Evolutionary conservation across 495 filamentous ascomycete genomes (phyloP), one percentile per base, ranked within the genome.

Genomic region (Staphylotrichum longicolle): DNA sequence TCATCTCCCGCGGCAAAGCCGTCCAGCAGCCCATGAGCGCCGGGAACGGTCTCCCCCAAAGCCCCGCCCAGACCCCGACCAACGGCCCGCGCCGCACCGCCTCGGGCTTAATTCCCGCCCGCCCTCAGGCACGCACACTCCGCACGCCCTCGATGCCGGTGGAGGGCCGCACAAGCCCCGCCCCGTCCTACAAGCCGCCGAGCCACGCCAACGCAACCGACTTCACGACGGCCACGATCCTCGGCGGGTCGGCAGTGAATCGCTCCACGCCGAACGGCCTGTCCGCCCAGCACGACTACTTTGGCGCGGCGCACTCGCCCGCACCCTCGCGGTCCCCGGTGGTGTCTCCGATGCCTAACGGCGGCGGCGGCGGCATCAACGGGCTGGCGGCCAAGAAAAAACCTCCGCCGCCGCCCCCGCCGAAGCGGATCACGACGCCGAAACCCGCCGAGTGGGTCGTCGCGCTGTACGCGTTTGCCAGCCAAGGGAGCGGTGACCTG

Each of bases 391-490:
- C 59, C 12, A 75, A 74, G 56, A 80, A 77, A 63, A 80, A 78
- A 65, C 69, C 80, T 3, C 90, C 88, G 2, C 90, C 89, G 0
- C 90, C 91, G 7, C 89, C 89, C 1, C 79, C 78, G 10, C 82
- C 83, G 2, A 88, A 88, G 68, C 80, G 77, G 11, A 72, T 76
- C 6, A 65, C 73, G 10, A 75, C 71, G 30, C 69, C 66, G 30
- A 79, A 80, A n/a, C 66, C 59, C 5, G 84, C 77, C 3, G 71
- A 83, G 32, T 96, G 80, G 65, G 92, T 96, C 9, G 86, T 87
- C 1, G 93, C 93, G 4, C 73, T 91, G 65, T 97, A 91, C 74
- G 80, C 87, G 54, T 98, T 95, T 72, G 77, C 80, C 0, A 91
- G 89, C 0, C 83, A 92, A 67, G 82, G 80, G 14, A 70, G 72